A percentile compares a stretch with the other conserved stretches of the same genome.
phyloP scores from a whole-genome alignment of 2,329 filamentous ascomycete species.

The Polychaeton citri region DNA sequence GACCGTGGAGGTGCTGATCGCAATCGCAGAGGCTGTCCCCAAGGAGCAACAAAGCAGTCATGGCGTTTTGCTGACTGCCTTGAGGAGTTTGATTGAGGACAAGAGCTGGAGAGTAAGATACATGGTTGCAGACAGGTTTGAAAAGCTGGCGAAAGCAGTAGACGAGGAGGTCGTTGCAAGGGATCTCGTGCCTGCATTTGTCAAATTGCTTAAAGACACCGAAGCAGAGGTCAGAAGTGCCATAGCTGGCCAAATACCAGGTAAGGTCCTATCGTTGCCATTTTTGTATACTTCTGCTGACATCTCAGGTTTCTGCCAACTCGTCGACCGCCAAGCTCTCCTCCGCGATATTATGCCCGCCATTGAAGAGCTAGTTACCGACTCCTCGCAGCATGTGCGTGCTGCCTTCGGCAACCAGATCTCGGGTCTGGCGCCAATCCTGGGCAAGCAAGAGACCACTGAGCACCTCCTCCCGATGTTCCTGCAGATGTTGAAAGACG shows the following conservation, averaged over 20 bases:
- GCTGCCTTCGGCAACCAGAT: conserved; percentile 93
- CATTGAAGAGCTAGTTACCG: conserved; percentile 89
- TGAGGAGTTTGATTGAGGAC: conserved; percentile 91
- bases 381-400: conserved; percentile 91
- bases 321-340: conserved; percentile 76
- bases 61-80: conserved; percentile 76
- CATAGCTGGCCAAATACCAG: conserved; percentile 91
- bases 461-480: conserved; percentile 97
- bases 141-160: conserved; percentile 98
- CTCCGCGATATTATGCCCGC: conserved; percentile 94
- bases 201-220: conserved; percentile 94
- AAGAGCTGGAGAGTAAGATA: conserved; percentile 99
- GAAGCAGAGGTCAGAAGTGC: conserved; percentile 96
- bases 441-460: conserved; percentile 98
- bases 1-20: conserved; percentile 91
- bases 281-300: conserved; percentile 15
- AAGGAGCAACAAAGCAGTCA: conserved; percentile 98
- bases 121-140: conserved; percentile 97
- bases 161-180: conserved; percentile 91
- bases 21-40: conserved; percentile 90
- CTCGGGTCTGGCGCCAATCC: conserved; percentile 86
- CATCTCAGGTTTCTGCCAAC: conserved; percentile 64
- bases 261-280: conserved; percentile 26
- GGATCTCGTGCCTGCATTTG: conserved; percentile 90
- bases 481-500: conserved; percentile 97